A percentile compares a stretch with the other conserved stretches of the same genome.
Conservation (phyloP, 805 yeast species). For the Teunomyces aglyptinius region DNA sequence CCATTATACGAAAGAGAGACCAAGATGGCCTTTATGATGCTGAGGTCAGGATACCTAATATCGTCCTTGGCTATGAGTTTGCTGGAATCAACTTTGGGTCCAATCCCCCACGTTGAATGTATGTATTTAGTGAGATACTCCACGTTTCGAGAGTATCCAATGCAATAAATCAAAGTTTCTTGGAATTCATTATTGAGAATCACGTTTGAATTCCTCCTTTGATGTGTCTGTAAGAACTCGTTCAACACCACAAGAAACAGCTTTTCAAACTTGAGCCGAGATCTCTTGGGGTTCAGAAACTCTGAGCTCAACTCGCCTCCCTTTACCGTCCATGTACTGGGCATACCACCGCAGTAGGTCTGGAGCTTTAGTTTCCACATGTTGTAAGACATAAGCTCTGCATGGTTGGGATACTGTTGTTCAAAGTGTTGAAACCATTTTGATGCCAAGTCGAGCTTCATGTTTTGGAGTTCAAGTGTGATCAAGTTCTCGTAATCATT, state of each 20-base stretch:
- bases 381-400: slow-evolving; percentile 24
- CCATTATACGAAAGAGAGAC: slow-evolving; percentile 31
- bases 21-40: slow-evolving; percentile 29
- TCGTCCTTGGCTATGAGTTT: slow-evolving; percentile 9
- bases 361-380: slow-evolving; percentile 38
- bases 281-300: slow-evolving; percentile 18
- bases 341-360: slow-evolving; percentile 31
- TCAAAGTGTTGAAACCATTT: slow-evolving; percentile 39
- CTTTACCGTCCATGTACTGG: slow-evolving; percentile 29
- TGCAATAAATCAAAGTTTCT: slow-evolving; percentile 29
- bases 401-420: slow-evolving; percentile 14
- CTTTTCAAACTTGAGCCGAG: slow-evolving; percentile 16
- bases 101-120: slow-evolving; percentile 33
- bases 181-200: slow-evolving; percentile 21
- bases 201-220: slow-evolving; percentile 5
- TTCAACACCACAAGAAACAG: slow-evolving; percentile 22
- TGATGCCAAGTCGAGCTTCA: slow-evolving; percentile 39
- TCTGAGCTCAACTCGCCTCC: slow-evolving; percentile 16
- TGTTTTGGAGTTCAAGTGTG: slow-evolving; percentile 31
- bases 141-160: slow-evolving; percentile 27
- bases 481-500: slow-evolving; percentile 41
- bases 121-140: slow-evolving; percentile 23
- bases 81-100: slow-evolving; percentile 3
- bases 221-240: slow-evolving; percentile 19
- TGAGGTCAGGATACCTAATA: slow-evolving; percentile 22